phyloP scores from a whole-genome alignment of 495 filamentous ascomycete genomes.

The Neurospora terricola region DNA sequence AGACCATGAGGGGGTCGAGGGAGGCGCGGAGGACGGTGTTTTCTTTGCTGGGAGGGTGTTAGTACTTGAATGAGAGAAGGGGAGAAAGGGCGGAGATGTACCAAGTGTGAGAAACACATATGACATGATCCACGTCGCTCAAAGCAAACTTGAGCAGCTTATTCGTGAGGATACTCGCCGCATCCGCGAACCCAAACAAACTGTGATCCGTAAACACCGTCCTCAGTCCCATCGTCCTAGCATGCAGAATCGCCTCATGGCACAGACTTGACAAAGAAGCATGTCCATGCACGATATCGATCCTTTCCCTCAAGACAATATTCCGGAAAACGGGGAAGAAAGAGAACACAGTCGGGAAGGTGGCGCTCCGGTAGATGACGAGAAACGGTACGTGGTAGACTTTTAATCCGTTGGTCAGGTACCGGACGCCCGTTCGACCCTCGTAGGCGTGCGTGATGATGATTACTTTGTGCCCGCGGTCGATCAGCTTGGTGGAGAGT shows the following conservation, averaged over 20 bases:
- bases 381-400: conserved; percentile 96
- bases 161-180: conserved; percentile 90
- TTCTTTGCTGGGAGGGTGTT: conserved; percentile 60
- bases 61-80: not conserved
- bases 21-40: conserved; percentile 94
- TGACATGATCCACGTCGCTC: conserved; percentile 96
- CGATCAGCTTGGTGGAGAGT: conserved; percentile 87
- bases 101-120: conserved; percentile 98
- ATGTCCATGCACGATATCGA: conserved; percentile 96
- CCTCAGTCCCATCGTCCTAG: conserved; percentile 86
- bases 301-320: conserved; percentile 84
- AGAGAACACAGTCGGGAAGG: conserved; percentile 96
- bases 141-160: conserved; percentile 92
- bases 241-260: conserved; percentile 91
- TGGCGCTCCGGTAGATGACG: conserved; percentile 86
- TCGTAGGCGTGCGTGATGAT: conserved; percentile 97
- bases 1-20: conserved; percentile 91
- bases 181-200: conserved; percentile 96
- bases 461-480: conserved; percentile 95
- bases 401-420: conserved; percentile 95
- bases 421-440: conserved; percentile 85
- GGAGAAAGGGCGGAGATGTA: conserved; percentile 22
- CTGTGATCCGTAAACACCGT: conserved; percentile 98
- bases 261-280: conserved; percentile 84
- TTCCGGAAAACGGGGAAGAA: conserved; percentile 97